Evolutionary conservation across 1,284 basidiomycete genomes (phyloP).

Genomic region (Microbotryum violaceum): DNA sequence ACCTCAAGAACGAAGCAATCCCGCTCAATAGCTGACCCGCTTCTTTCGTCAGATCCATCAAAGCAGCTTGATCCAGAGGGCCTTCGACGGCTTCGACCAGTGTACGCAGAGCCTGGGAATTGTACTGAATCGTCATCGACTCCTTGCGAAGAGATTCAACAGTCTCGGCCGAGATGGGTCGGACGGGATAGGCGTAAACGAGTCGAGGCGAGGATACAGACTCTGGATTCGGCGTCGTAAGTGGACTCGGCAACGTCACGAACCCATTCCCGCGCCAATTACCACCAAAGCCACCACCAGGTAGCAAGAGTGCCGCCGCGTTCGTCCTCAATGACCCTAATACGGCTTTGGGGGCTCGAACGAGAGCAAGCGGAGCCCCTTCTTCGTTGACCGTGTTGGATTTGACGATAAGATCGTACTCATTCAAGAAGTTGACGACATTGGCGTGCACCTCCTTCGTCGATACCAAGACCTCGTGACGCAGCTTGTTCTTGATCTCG

Average conservation of each 20-base stretch:
- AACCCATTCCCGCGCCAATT: slow-evolving; percentile 42
- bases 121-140: neutral
- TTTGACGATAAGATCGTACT: slow-evolving; percentile 52
- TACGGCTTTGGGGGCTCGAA: slow-evolving; percentile 19
- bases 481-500: slow-evolving; percentile 31
- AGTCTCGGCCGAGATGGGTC: slow-evolving; percentile 10
- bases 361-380: neutral
- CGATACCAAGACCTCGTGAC: slow-evolving; percentile 44
- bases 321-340: slow-evolving; percentile 28
- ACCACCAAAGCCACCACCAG: slow-evolving; percentile 39
- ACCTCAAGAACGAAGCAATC: slow-evolving; percentile 48
- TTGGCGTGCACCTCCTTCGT: slow-evolving; percentile 69
- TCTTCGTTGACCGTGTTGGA: neutral
- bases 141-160: slow-evolving; percentile 3
- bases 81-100: neutral
- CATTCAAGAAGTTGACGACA: slow-evolving; percentile 60
- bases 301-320: slow-evolving; percentile 32
- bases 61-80: too few species aligned
- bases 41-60: neutral
- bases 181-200: slow-evolving; percentile 18
- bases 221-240: neutral
- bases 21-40: slow-evolving; percentile 11
- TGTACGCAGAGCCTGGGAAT: slow-evolving; percentile 6
- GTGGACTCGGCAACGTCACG: slow-evolving; percentile 34
- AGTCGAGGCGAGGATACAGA: neutral